Base-by-base conservation (phyloP, 306 rosid species). In the Echinosophora koreensis region DNA sequence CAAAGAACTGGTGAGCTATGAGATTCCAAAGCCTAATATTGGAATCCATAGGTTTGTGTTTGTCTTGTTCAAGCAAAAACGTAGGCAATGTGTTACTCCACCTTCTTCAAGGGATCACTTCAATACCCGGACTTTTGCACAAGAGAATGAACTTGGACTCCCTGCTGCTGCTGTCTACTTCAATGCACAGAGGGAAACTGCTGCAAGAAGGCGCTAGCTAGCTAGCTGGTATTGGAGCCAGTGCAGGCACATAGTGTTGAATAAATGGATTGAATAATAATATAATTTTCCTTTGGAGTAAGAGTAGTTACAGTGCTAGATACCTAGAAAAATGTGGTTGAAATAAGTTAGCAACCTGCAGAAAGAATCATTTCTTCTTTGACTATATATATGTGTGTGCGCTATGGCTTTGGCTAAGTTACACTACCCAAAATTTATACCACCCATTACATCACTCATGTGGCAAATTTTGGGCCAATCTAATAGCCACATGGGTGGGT, bases 1-100 rank as follows among this genome's bases (percentile, higher is more conserved):
- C 46, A 89, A 82, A 73, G 99, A 96, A 66, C 60, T 73, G 58
- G 87, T 92, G 86, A 92, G 89, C 88, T 92, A 90, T 74, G 99
- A 96, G 87, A 89, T 82, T 34, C 99, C 99, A 65, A 88, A 69
- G 84, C 99, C 99, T 1, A 88, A 86, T 41, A 92, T 96, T 37
- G 99, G 99, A 58, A 96, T 96, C 35, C 99, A 96, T 78, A 92
- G 99, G 96, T 96, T 91, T 80, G 98, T 96, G 87, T 96, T 96
- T 86, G 90, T 87, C 65, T 81, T 96, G 65, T 96, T 88, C 92
- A 89, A 83, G 82, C 99, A 96, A 83, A 91, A 79, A 47, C 38
- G 74, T 3, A 87, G 99, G 64, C 89, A 89, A 22, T 82, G 91
- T 27, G 89, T 92, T 14, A 82, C 35, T 35, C 67, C 86, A 35